Percentiles rank a stretch among this genome's conserved stretches.
These are phyloP conservation scores for Amborella trichopoda DNA, from an alignment of 164 flowering plant species.

Conservation along the genomic window DNA sequence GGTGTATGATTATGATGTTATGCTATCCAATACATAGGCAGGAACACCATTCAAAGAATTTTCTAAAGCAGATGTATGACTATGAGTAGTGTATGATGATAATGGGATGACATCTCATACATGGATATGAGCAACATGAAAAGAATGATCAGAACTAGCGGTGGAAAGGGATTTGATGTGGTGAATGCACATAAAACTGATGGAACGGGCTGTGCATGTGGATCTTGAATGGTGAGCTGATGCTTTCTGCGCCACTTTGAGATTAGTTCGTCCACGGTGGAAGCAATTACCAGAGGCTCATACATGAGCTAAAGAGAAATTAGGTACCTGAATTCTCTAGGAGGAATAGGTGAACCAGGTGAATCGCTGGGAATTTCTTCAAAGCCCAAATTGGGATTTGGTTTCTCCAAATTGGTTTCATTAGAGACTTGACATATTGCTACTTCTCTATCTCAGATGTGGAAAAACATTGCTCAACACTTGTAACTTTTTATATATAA, in stretches of 20 bases:
- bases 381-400: slow-evolving; percentile 2
- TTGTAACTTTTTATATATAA: too few species aligned
- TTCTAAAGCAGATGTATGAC: too few species aligned
- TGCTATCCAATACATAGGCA: background rate
- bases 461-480: too few species aligned
- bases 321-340: slow-evolving; percentile 64
- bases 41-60: too few species aligned
- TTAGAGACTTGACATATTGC: background rate
- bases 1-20: slow-evolving; percentile 2
- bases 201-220: slow-evolving; percentile 11
- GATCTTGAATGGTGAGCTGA: slow-evolving; percentile 12
- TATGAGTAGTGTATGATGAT: too few species aligned
- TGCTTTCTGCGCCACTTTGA: slow-evolving; percentile 47
- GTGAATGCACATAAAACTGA: slow-evolving; percentile 6
- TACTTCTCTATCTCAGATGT: too few species aligned
- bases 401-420: slow-evolving; percentile 13
- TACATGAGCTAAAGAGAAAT: slow-evolving; percentile 56
- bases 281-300: slow-evolving; percentile 79
- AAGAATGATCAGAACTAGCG: slow-evolving; percentile 35
- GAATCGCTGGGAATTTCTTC: slow-evolving; percentile 12
- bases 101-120: too few species aligned
- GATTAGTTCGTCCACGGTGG: slow-evolving; percentile 50
- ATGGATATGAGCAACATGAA: slow-evolving; percentile 17
- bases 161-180: slow-evolving; percentile 13
- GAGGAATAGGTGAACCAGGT: slow-evolving; percentile 17